Evolutionary conservation across 179 eudicot species (phyloP).

Genomic region (Beta macrorhiza): DNA sequence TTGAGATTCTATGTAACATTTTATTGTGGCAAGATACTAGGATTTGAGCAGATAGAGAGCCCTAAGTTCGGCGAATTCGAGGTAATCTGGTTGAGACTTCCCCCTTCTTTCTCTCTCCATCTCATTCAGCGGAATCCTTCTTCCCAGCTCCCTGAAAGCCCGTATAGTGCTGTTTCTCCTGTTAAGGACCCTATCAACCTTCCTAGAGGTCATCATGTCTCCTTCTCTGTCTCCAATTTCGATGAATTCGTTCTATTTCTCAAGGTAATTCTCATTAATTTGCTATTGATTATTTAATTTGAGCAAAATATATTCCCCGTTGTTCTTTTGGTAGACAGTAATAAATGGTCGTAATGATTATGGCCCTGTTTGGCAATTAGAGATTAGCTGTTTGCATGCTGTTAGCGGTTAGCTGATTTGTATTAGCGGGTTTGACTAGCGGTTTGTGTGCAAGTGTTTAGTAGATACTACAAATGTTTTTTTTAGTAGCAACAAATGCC

Average conservation of each 20-base stretch:
- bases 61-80: constrained; percentile 61
- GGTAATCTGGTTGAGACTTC: constrained; percentile 71
- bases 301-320: too few relatives aligned
- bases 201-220: constrained; percentile 74
- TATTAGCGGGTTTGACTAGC: too few relatives aligned
- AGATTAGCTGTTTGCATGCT: too few relatives aligned
- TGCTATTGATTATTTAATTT: neutral
- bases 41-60: constrained; percentile 75
- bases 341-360: too few relatives aligned
- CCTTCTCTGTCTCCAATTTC: constrained; percentile 65
- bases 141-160: constrained; percentile 68
- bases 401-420: too few relatives aligned
- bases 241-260: constrained; percentile 64
- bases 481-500: too few relatives aligned
- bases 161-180: constrained; percentile 56
- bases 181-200: constrained; percentile 58
- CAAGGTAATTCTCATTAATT: constrained; percentile 40
- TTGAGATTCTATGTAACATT: too few relatives aligned
- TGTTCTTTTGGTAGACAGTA: too few relatives aligned
- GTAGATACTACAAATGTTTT: too few relatives aligned
- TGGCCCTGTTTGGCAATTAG: too few relatives aligned
- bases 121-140: constrained; percentile 74
- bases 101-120: constrained; percentile 60
- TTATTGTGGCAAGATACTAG: constrained; percentile 50
- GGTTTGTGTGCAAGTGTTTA: too few relatives aligned